Conservation (phyloP, 1,284 basidiomycete genomes). For the Apiotrichum laibachii region DNA sequence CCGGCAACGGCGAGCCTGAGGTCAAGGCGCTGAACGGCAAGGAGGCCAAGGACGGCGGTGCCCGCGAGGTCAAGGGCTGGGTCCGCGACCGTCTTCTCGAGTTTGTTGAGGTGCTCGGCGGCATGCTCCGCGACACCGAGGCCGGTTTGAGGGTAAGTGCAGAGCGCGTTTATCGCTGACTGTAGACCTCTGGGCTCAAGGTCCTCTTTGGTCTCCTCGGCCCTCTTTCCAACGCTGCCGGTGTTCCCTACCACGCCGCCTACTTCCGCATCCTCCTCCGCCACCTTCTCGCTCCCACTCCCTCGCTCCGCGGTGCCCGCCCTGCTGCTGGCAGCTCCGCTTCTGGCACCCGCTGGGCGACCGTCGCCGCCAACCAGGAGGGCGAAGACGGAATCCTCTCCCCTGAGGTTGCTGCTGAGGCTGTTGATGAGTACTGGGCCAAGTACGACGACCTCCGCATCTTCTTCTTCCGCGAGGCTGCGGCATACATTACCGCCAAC, state of each 20-base stretch:
- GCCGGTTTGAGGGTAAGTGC: conserved; percentile 59
- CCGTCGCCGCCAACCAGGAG: conserved; percentile 29
- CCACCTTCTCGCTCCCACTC: conserved; percentile 36
- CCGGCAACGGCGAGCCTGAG: conserved; percentile 16
- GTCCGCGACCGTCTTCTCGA: conserved; percentile 65
- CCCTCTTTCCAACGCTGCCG: conserved; percentile 67
- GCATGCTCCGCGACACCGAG: conserved; percentile 71
- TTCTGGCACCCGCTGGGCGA: conserved; percentile 15
- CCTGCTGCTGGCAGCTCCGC: conserved; percentile 34
- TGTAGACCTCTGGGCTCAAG: conserved; percentile 68
- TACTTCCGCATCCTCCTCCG: conserved; percentile 46
- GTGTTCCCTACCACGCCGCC: conserved; percentile 43
- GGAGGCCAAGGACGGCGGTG: conserved; percentile 52
- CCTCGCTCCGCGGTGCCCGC: conserved; percentile 49
- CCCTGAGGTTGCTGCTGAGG: conserved; percentile 57
- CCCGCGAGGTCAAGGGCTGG: conserved; percentile 71
- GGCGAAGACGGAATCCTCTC: conserved; percentile 58
- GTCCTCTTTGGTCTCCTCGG: conserved; percentile 78
- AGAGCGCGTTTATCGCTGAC: background rate
- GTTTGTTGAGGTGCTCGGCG: conserved; percentile 66
- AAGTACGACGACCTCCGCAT: conserved; percentile 73
- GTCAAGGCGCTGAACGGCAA: conserved; percentile 28
- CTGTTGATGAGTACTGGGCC: conserved; percentile 51
- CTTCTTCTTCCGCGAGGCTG: conserved; percentile 84
- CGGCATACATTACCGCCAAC: conserved; percentile 40